Evolutionary conservation across 805 yeast genomes (phyloP).

Genomic region (Saturnispora besseyi): DNA sequence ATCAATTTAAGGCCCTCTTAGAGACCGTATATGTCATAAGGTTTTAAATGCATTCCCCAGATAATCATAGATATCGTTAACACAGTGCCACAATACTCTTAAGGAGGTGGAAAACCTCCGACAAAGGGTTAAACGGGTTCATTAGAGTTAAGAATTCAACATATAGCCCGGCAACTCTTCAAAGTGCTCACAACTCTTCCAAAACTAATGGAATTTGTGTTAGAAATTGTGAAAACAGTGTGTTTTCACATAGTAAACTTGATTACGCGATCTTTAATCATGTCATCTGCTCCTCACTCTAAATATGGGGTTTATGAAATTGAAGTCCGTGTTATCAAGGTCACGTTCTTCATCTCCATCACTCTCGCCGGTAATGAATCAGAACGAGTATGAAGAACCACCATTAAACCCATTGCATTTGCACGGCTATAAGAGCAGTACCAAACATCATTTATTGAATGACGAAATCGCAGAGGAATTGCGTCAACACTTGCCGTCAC

Average conservation of each 20-base stretch:
- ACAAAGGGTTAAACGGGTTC: no score
- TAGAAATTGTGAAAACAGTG: no score
- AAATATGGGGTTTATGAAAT: constrained; percentile 4
- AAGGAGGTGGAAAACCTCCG: no score
- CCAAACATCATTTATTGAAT: constrained; percentile 48
- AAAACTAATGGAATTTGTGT: no score
- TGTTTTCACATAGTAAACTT: neutral
- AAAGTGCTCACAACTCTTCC: no score
- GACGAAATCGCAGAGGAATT: constrained; percentile 64
- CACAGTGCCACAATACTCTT: no score
- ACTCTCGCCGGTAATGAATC: neutral
- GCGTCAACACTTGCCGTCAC: constrained; percentile 61
- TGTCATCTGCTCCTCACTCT: neutral
- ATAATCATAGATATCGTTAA: no score
- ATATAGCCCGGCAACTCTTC: no score
- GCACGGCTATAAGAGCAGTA: constrained; percentile 49
- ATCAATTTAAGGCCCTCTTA: no score
- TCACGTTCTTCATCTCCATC: constrained; percentile 4
- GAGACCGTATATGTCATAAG: no score
- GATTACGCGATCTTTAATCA: neutral
- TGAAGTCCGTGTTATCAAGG: constrained; percentile 4
- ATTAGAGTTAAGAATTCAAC: no score
- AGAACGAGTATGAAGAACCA: constrained; percentile 15
- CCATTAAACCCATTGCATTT: constrained; percentile 51
- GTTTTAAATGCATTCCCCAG: no score